Evolutionary conservation across 345 rosid genomes (phyloP), one percentile per base, ranked within the genome.

Genomic region (Anastatica hierochuntica): DNA sequence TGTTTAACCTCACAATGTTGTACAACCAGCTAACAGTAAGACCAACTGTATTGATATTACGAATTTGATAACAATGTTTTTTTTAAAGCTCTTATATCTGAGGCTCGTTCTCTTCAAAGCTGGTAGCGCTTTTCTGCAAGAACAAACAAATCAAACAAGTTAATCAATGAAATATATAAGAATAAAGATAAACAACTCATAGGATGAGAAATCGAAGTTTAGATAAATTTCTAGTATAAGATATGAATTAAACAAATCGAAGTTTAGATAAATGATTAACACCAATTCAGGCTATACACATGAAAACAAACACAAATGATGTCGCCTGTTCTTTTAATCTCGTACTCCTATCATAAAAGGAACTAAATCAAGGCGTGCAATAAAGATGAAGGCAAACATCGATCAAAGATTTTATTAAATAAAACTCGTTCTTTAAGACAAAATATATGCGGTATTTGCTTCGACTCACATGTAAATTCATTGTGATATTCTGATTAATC

Each of bases 281-380:
- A 42, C 56, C 50, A 31, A 56, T 42, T 45, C 42, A 27, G 36
- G 27, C 39, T 51, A 47, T 53, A 46, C 21, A 61, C 9, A 55
- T 39, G 42, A 68, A 6, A 51, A 58, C 12, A 61, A 62, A 48
- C 12, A 46, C 64, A 53, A 23, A 26, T 43, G 31, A 68, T 31
- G 14, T 66, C 66, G 80, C 95, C 87, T 76, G 64, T 78, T 65
- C 53, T 79, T 26, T 40, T 47, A 35, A 51, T 58, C 61, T 49
- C 14, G 70, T 51, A 53, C 46, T 74, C 90, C 94, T 88, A 36
- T 49, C 12, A 19, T 43, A 9, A 27, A 2, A 24, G 54, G 39
- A 29, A 46, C 7, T 34, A 18, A 23, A 44, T 29, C 50, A 33
- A 58, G 53, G 23, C 58, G 63, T 39, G 26, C 34, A 33, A 40